Evolutionary conservation across 2,329 filamentous ascomycete genomes (phyloP).

Genomic region (Fusarium virguliforme): DNA sequence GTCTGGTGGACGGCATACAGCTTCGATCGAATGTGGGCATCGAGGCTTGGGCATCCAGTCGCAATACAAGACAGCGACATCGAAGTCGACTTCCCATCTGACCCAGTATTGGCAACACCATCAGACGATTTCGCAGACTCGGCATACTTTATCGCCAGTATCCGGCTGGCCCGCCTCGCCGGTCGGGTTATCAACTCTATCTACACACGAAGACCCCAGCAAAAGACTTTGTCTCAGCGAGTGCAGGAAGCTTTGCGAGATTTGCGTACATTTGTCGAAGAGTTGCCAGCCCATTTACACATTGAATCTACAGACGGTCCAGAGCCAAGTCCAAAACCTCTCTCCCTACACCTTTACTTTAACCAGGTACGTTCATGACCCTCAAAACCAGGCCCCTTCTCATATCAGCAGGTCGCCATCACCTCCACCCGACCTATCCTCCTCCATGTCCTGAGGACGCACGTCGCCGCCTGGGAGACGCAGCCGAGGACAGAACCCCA

Average conservation of each 20-base stretch:
- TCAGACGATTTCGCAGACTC: conserved; percentile 55
- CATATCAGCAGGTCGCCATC: conserved; percentile 51
- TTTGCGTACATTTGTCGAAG: conserved; percentile 53
- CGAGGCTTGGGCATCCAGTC: conserved; percentile 65
- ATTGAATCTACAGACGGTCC: conserved; percentile 48
- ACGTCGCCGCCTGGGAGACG: conserved; percentile 50
- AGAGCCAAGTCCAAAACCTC: conserved; percentile 47
- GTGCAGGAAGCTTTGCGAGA: conserved; percentile 54
- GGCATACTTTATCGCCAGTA: conserved; percentile 54
- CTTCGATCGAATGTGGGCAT: conserved; percentile 65
- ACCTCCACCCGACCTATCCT: conserved; percentile 56
- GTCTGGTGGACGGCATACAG: conserved; percentile 64
- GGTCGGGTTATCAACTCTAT: conserved; percentile 53
- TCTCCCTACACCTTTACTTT: conserved; percentile 56
- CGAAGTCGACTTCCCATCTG: conserved; percentile 60
- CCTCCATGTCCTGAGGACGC: conserved; percentile 54
- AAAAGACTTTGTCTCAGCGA: conserved; percentile 53
- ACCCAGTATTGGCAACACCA: conserved; percentile 48
- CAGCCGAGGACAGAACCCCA: conserved; percentile 42
- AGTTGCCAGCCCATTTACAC: conserved; percentile 53
- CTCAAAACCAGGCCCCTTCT: not conserved
- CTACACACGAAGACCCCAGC: conserved; percentile 52
- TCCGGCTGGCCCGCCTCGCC: conserved; percentile 58
- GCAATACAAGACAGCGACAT: conserved; percentile 67
- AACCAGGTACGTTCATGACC: conserved; percentile 45